phyloP scores from a whole-genome alignment of 805 yeast genomes.

The Suhomyces canberraensis region DNA sequence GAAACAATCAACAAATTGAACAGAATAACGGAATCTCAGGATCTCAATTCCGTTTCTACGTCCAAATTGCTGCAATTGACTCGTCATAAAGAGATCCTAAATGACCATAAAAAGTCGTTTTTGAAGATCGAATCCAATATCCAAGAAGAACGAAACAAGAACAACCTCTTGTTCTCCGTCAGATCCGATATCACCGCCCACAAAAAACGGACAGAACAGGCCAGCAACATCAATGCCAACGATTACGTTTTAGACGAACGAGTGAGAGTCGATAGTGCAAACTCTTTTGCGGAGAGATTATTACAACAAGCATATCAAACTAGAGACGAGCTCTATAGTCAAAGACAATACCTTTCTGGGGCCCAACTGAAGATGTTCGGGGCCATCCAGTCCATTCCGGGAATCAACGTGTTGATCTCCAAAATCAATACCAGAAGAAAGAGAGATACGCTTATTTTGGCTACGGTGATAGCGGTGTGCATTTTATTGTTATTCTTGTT shows the following conservation, averaged over 20 bases:
- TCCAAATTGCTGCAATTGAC: constrained; percentile 77
- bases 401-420: constrained; percentile 68
- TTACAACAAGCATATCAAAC: constrained; percentile 86
- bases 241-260: constrained; percentile 80
- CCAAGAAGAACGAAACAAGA: constrained; percentile 70
- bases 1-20: constrained; percentile 50
- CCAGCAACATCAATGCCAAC: constrained; percentile 42
- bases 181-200: constrained; percentile 76
- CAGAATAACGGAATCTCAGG: constrained; percentile 51
- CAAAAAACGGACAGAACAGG: constrained; percentile 35
- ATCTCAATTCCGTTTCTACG: constrained; percentile 52
- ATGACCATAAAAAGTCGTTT: constrained; percentile 66
- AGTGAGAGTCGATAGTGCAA: constrained; percentile 66
- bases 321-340: constrained; percentile 76
- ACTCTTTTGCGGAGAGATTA: constrained; percentile 73
- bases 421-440: constrained; percentile 86
- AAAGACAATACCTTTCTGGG: constrained; percentile 58
- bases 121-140: constrained; percentile 55
- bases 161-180: constrained; percentile 71
- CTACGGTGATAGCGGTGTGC: constrained; percentile 68
- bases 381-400: constrained; percentile 72
- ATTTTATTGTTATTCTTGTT: constrained; percentile 54
- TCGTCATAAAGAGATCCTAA: constrained; percentile 74
- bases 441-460: constrained; percentile 83
- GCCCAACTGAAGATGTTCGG: constrained; percentile 63